Base-by-base conservation (phyloP, 2,329 filamentous ascomycete genomes). In the Aspergillus fischeri region DNA sequence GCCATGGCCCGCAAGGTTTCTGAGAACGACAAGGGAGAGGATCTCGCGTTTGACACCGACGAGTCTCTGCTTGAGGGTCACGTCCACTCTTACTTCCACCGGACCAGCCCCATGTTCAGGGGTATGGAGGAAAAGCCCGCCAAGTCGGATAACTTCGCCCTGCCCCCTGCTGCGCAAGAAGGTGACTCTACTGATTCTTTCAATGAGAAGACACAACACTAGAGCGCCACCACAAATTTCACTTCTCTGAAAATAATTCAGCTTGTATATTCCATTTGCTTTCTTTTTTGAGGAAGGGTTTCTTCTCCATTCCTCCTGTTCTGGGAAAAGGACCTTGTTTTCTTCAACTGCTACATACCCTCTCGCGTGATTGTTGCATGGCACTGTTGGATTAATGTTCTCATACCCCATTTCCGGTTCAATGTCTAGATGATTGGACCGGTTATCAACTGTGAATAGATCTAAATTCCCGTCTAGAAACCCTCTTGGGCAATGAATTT, bases 31-130 rank as follows among this genome's bases (percentile, higher is more conserved):
- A 61, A 65, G 52, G 55, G 50, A 14, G 66, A 68, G 5, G 60
- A 64, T 4, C 67, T 70, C 9, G 69, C 52, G 69, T 75, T 52
- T 9, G 74, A 77, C 50, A 72, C 70, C 5, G 77, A 80, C 20
- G 80, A 81, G 10, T 75, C 76, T 55, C 74, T 80, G 51, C 77
- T 78, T 64, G 75, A 76, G 54, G 74, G 74, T 21, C 78, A 83
- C 59, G 78, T 83, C 17, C 75, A 77, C 65, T 75, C 73, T 3
- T 84, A 81, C 68, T 84, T 84, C 68, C 76, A 81, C 71, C 78
- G 80, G 42, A 83, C 80, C 38, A 75, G 72, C 58, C 73, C 73
- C 29, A 75, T 75, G 73, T 75, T 75, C 70, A 72, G 73, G 57
- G 69, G 68, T 1, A 71, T 69, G 65, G 73, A 75, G 65, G 73